Percentiles rank a stretch among this genome's conserved stretches.
Evolutionary conservation across 1,284 basidiomycete species (phyloP).

Genomic region (Microbotryomycetes sp.): DNA sequence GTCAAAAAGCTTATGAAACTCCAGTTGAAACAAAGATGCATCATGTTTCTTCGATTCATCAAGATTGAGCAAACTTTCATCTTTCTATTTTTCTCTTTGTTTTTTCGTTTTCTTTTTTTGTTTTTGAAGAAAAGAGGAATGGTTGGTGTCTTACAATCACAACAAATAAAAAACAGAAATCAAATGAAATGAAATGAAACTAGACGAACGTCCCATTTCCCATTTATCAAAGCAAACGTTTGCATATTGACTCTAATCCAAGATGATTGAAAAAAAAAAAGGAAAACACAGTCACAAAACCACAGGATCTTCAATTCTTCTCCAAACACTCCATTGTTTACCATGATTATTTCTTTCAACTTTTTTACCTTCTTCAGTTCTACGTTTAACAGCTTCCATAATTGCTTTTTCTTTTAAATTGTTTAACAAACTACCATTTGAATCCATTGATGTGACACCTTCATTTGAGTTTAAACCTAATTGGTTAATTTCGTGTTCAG

Average conservation of each 20-base stretch:
- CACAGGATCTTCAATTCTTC: slow-evolving; percentile 34
- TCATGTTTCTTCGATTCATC: slow-evolving; percentile 38
- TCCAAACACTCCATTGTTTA: slow-evolving; percentile 33
- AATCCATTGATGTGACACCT: slow-evolving; percentile 18
- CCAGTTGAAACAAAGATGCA: slow-evolving; percentile 42
- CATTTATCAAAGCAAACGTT: background rate
- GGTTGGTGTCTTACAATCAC: background rate
- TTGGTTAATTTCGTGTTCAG: slow-evolving; percentile 61
- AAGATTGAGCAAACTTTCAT: slow-evolving; percentile 14
- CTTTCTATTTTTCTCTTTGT: background rate
- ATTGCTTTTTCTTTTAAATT: slow-evolving; percentile 58
- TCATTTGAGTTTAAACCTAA: slow-evolving; percentile 27
- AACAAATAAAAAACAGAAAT: too few relatives aligned
- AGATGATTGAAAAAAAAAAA: too few relatives aligned
- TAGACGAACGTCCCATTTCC: too few relatives aligned
- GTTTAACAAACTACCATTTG: background rate
- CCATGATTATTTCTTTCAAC: slow-evolving; percentile 81
- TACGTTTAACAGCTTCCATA: slow-evolving; percentile 69
- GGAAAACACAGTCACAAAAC: too few relatives aligned
- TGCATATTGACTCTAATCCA: background rate
- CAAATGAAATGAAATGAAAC: too few relatives aligned
- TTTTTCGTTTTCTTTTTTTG: background rate
- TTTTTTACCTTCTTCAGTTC: slow-evolving; percentile 95
- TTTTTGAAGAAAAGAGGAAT: background rate
- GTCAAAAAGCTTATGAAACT: slow-evolving; percentile 37